Conservation (phyloP, 1,284 basidiomycete genomes). For the Thelephora terrestris region DNA sequence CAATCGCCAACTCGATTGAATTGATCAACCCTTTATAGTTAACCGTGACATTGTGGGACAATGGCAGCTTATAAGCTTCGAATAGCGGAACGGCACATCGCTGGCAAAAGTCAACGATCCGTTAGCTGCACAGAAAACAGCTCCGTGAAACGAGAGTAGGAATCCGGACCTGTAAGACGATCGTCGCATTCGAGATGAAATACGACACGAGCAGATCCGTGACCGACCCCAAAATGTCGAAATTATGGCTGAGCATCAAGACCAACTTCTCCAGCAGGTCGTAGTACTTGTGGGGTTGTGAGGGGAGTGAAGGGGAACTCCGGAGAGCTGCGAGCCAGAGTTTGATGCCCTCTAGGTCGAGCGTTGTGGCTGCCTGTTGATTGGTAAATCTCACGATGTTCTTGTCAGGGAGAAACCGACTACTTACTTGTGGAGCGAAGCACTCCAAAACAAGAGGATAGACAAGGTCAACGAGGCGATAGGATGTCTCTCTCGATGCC, state of each 20-base stretch:
- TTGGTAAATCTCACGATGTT: too few species aligned
- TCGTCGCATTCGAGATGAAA: constrained; percentile 58
- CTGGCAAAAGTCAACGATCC: constrained; percentile 23
- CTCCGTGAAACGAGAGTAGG: neutral
- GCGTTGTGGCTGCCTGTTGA: constrained; percentile 50
- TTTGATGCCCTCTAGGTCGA: constrained; percentile 72
- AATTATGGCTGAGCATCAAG: constrained; percentile 51
- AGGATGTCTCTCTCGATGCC: constrained; percentile 56
- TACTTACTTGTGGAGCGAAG: constrained; percentile 49
- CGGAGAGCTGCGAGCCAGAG: constrained; percentile 72
- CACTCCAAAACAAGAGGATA: constrained; percentile 73
- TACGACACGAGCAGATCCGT: constrained; percentile 74
- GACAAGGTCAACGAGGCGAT: constrained; percentile 45
- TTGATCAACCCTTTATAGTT: constrained; percentile 52
- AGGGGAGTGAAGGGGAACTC: constrained; percentile 39
- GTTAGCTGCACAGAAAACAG: neutral
- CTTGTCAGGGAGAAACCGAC: neutral
- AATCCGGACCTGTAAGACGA: constrained; percentile 53
- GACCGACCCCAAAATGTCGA: constrained; percentile 67
- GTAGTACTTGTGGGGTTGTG: constrained; percentile 33
- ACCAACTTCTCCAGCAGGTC: constrained; percentile 63
- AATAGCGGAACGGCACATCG: constrained; percentile 43
- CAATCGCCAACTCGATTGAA: constrained; percentile 46
- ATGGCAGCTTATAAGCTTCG: constrained; percentile 36
- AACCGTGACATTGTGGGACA: constrained; percentile 36